Evolutionary conservation across 768 basidiomycete genomes (phyloP).

Genomic region (Russula earlei): DNA sequence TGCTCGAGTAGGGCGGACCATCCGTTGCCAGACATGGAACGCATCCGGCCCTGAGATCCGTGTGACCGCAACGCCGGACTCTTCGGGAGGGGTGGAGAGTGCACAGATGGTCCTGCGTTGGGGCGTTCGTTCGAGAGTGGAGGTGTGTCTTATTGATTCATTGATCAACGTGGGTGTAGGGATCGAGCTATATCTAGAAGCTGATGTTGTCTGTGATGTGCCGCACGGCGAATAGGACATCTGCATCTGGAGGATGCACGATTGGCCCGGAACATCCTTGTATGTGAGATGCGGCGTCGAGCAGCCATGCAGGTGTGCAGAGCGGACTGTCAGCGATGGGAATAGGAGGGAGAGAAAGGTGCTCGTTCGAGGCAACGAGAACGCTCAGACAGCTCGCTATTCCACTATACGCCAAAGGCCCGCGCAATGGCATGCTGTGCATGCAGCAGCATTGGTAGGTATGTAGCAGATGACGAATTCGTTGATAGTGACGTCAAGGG

Average conservation of each 20-base stretch:
- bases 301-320: background rate
- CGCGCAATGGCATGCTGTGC: too few relatives aligned
- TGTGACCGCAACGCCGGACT: conserved; percentile 73
- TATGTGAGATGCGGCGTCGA: too few relatives aligned
- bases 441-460: too few relatives aligned
- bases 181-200: too few relatives aligned
- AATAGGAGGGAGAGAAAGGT: conserved; percentile 20
- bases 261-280: background rate
- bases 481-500: too few relatives aligned
- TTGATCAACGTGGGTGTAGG: background rate
- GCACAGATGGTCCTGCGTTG: conserved; percentile 79
- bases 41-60: conserved; percentile 76
- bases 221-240: too few relatives aligned
- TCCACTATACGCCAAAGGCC: too few relatives aligned
- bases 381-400: conserved; percentile 37
- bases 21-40: conserved; percentile 45
- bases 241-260: too few relatives aligned
- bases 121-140: conserved; percentile 36
- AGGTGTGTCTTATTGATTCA: conserved; percentile 5
- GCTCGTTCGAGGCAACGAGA: conserved; percentile 73
- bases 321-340: background rate
- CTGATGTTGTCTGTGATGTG: too few relatives aligned
- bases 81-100: conserved; percentile 79
- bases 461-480: too few relatives aligned
- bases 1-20: conserved; percentile 36